Evolutionary conservation across 306 rosid species (phyloP).

Genomic region (Cyclanthera cordifolia): DNA sequence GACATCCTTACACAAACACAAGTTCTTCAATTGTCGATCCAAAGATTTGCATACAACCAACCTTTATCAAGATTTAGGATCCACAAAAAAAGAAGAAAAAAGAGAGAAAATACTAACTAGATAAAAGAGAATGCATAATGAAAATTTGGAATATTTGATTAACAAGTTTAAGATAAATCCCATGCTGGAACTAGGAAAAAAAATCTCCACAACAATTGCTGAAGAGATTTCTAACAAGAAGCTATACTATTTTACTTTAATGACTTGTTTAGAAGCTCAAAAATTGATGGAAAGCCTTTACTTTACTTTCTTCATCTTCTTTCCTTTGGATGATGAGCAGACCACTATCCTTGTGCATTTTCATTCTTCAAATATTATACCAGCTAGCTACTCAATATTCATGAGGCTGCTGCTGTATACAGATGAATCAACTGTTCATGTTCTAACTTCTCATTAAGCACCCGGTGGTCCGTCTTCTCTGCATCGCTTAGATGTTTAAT

Average conservation of each 20-base stretch:
- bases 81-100: not conserved
- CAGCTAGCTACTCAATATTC: too few species aligned
- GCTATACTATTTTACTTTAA: conserved; percentile 4
- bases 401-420: conserved; percentile 19
- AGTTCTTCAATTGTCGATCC: too few species aligned
- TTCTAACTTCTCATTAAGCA: conserved; percentile 25
- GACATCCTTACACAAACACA: too few species aligned
- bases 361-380: too few species aligned
- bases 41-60: too few species aligned
- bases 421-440: conserved; percentile 15
- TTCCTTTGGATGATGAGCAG: conserved; percentile 11
- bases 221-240: conserved; percentile 8
- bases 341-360: not conserved
- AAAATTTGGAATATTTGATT: conserved; percentile 2
- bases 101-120: too few species aligned
- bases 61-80: too few species aligned
- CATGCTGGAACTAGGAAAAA: not conserved
- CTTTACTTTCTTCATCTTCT: not conserved
- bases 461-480: conserved; percentile 5
- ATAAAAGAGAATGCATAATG: not conserved
- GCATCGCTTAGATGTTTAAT: conserved; percentile 41
- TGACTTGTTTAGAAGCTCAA: conserved; percentile 10
- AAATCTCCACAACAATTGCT: conserved; percentile 2
- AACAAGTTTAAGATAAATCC: conserved; percentile 2
- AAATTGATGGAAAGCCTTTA: conserved; percentile 7